Conservation (phyloP, 495 filamentous ascomycete genomes). For the Penicillium lagena region DNA sequence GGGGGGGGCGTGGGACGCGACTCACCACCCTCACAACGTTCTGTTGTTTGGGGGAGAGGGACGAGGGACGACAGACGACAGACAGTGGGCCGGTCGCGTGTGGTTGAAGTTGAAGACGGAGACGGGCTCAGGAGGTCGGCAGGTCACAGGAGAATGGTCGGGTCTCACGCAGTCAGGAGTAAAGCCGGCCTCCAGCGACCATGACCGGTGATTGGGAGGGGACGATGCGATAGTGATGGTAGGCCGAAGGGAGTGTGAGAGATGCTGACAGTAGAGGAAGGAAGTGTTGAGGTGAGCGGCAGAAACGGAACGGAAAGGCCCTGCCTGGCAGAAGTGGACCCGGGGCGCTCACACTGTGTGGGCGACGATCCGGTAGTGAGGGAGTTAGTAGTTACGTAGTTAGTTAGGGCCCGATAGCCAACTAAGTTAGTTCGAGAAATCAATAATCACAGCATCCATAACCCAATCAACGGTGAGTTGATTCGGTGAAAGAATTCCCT, state of each 20-base stretch:
- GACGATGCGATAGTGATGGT: not conserved
- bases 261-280: constrained; percentile 9
- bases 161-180: constrained; percentile 6
- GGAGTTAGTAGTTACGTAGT: too few species aligned
- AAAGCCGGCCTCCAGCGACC: constrained; percentile 19
- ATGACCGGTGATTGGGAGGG: constrained; percentile 9
- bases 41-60: not conserved
- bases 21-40: constrained; percentile 4
- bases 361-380: not conserved
- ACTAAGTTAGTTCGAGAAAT: too few species aligned
- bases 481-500: not conserved
- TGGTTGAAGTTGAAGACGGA: constrained; percentile 1
- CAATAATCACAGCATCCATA: too few species aligned
- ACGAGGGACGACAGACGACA: too few species aligned
- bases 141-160: too few species aligned
- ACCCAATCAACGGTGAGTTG: too few species aligned
- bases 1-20: constrained; percentile 2
- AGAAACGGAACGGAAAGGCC: constrained; percentile 7
- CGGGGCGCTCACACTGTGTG: not conserved
- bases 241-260: not conserved
- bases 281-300: constrained; percentile 20
- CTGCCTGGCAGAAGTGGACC: not conserved
- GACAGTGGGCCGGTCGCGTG: constrained; percentile 7
- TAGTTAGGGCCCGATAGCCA: too few species aligned
- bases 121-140: too few species aligned